Evolutionary conservation across 2,329 filamentous ascomycete species (phyloP), one percentile per base, ranked within the genome.

Genomic region (Cladosporium austrohemisphaericum): DNA sequence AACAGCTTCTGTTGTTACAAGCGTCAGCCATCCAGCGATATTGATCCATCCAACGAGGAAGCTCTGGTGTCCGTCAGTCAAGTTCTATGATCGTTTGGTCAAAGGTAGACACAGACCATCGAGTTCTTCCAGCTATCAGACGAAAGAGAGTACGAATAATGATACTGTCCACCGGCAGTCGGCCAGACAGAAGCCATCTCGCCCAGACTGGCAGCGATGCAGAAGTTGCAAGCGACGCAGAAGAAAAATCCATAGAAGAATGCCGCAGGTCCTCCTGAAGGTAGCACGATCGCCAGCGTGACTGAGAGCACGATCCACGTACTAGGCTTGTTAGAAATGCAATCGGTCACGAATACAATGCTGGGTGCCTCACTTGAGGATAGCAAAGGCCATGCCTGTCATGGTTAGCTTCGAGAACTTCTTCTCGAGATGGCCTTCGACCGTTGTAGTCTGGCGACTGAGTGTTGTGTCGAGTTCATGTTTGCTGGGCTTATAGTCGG

Each of bases 121-220:
- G 41, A 45, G 19, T 19, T n/a, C 8, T 22, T 31, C 41, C 41
- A 45, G 1, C 19, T 33, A 8, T 2, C 20, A 16, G 41, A 35
- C 11, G 41, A 45, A 6, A 45, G 14, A 4, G 29, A 33, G 23
- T 35, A 45, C 2, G 41, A 23, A 25, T 45, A 86, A 61, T 86
- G 81, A 54, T 86, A 86, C 65, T 84, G 78, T 13, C 81, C 80
- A 41, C 56, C 56, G 16, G 68, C 68, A 5, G 71, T 80, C 23
- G 71, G 76, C 63, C 81, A 86, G 0, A 81, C 81, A 0, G 81
- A 84, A 13, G 86, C 70, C 60, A 86, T 86, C 62, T 86, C 84
- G 36, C 82, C 82, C 13, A 86, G 71, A 2, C 81, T 84, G 11
- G 79, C 76, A 6, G 83, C 80, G 29, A 86, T 75, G 55, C 78